Conservation (phyloP, 1,139 yeast species). For the Pneumocystis carinii region DNA sequence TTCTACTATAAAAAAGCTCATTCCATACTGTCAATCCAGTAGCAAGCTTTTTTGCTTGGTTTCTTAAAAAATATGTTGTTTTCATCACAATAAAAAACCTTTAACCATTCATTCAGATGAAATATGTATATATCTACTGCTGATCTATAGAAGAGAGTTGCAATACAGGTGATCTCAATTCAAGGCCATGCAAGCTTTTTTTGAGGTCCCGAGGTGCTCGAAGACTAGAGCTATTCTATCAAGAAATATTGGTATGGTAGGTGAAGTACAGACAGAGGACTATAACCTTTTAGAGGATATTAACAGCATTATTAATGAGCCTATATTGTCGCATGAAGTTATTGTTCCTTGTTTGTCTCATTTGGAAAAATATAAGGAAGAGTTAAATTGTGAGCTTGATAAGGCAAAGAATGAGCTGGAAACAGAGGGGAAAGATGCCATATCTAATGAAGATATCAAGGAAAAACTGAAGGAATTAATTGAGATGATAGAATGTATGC, state of each 20-base stretch:
- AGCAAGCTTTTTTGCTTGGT: neutral
- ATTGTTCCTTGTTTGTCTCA: neutral
- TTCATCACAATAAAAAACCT: neutral
- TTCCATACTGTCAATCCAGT: neutral
- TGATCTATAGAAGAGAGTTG: no score
- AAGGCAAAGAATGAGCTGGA: constrained; percentile 5
- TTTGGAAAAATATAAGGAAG: neutral
- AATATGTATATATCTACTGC: no score
- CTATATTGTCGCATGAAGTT: neutral
- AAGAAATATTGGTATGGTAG: neutral
- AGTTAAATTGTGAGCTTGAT: neutral
- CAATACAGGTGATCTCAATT: no score
- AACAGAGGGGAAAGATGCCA: constrained; percentile 10
- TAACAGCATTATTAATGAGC: neutral
- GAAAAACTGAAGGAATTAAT: constrained; percentile 28
- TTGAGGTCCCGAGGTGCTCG: no score
- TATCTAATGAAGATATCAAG: constrained; percentile 16
- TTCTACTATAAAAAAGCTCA: neutral
- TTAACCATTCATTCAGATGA: no score
- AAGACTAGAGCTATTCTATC: no score
- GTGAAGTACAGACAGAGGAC: neutral
- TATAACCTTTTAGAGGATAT: neutral
- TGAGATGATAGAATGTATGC: constrained; percentile 32
- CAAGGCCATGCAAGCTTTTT: no score
- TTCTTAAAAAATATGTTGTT: neutral